Evolutionary conservation across 2,329 filamentous ascomycete genomes (phyloP), one percentile per base, ranked within the genome.

Genomic region (Penicillium sp.): DNA sequence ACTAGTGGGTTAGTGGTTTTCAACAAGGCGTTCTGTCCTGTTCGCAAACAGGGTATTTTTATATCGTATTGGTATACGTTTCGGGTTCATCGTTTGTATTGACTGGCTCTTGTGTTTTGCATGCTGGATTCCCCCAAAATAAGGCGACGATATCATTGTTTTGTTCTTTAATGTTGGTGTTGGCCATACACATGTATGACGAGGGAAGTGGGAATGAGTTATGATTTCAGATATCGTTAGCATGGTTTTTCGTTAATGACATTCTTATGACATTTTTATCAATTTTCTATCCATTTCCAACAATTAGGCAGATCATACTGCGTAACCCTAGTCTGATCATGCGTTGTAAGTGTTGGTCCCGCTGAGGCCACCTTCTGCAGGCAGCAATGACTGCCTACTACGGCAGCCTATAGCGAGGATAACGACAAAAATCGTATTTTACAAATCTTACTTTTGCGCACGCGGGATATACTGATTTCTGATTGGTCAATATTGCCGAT

Each of bases 81-180:
- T 35, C 42, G 50, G 50, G 30, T 18, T 35, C 3, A 26, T 52
- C 11, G 40, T 3, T 43, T 20, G 21, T 5, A 20, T 8, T 8
- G 9, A 43, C 7, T 9, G n/a, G 40, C 18, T 43, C 23, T 21
- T 42, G 38, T 42, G n/a, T 12, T 43, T 43, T 53, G 9, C 20
- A 53, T 46, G 40, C 47, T 43, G 46, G 51, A 53, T 53, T 47
- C 42, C 51, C 30, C 51, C 42, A 46, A 38, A 18, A 35, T 45
- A 23, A 35, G 21, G 42, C 51, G 28, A 47, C 30, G 51, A 33
- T 24, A 30, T 24, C 3, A 38, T 43, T 23, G 3, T 14, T 21
- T 43, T 12, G 21, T 21, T 18, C n/a, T 23, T 23, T 23, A 20
- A 43, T 20, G 18, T 43, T 23, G 18, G n/a, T 42, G 40, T 42